A percentile compares a stretch with the other conserved stretches of the same genome.
Evolutionary conservation across 345 rosid genomes (phyloP).

Genomic region (Gossypium stocksii): DNA sequence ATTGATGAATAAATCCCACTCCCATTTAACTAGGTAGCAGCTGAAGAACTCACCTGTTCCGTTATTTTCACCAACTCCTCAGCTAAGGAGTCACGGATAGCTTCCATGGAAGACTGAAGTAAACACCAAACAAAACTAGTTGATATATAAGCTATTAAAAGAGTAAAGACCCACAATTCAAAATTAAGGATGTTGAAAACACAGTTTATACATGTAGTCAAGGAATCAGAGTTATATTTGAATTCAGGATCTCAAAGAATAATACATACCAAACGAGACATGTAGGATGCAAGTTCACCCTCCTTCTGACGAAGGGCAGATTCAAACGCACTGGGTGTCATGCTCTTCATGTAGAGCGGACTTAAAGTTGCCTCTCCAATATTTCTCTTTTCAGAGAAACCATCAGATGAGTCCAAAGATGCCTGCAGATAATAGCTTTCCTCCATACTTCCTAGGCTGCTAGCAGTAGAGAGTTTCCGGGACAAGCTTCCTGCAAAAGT

Average conservation of each 20-base stretch:
- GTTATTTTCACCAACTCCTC: constrained; percentile 98
- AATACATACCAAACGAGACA: constrained; percentile 86
- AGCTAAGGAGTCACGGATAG: constrained; percentile 94
- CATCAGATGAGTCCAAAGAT: constrained; percentile 83
- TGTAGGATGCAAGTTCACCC: constrained; percentile 95
- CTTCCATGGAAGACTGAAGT: constrained; percentile 81
- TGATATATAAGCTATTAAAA: background rate
- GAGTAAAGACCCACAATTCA: background rate
- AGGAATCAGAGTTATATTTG: background rate
- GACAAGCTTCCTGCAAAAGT: constrained; percentile 55
- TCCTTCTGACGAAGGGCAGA: constrained; percentile 96
- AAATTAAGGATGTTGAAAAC: background rate
- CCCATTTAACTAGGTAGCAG: background rate
- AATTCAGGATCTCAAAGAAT: constrained; percentile 9
- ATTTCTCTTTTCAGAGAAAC: constrained; percentile 67
- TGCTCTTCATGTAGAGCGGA: constrained; percentile 88
- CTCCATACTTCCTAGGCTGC: constrained; percentile 94
- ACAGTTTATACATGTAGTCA: background rate
- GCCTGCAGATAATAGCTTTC: constrained; percentile 96
- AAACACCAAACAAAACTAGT: constrained; percentile 2
- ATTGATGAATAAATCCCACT: constrained; percentile 1
- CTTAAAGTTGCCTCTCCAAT: constrained; percentile 57
- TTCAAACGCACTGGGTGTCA: constrained; percentile 91
- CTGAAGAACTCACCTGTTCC: constrained; percentile 53
- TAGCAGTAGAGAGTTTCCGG: constrained; percentile 75